These are phyloP conservation scores for Uronychia binucleata DNA, from an alignment of 73 alveolate species.

Conservation along the genomic window DNA sequence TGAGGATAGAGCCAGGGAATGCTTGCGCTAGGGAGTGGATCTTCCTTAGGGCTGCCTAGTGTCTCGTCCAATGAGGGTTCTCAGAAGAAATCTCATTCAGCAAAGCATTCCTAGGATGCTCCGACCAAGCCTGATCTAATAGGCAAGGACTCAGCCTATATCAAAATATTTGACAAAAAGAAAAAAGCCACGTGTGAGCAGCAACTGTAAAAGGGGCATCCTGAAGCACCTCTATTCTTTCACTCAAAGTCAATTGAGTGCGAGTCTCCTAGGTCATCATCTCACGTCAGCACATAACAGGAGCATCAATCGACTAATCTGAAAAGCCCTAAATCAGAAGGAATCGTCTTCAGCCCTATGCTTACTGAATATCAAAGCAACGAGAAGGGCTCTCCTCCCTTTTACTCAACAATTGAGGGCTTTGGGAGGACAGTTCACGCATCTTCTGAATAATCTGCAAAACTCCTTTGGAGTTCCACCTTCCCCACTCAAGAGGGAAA, in stretches of 20 bases:
- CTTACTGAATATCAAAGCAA: not conserved
- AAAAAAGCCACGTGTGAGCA: not conserved
- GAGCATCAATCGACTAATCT: not conserved
- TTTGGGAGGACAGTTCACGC: not conserved
- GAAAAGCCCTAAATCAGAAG: not conserved
- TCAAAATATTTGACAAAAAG: not conserved
- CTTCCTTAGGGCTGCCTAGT: not conserved
- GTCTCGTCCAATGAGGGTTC: not conserved
- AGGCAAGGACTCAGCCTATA: not conserved
- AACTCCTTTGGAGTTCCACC: not conserved
- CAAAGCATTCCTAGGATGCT: not conserved
- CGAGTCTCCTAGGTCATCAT: not conserved
- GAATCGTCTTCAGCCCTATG: not conserved
- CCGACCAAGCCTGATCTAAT: not conserved
- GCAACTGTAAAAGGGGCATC: not conserved
- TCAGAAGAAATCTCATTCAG: not conserved
- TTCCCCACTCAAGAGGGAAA: not conserved
- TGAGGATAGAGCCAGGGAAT: not conserved
- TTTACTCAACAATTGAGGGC: not conserved
- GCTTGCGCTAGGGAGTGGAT: not conserved
- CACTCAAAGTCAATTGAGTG: not conserved
- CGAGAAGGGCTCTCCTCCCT: not conserved
- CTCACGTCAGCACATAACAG: not conserved
- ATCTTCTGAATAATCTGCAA: not conserved
- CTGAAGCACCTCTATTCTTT: not conserved